Base-by-base conservation (phyloP, 148 eudicot genomes). In the Pharnaceum exiguum region DNA sequence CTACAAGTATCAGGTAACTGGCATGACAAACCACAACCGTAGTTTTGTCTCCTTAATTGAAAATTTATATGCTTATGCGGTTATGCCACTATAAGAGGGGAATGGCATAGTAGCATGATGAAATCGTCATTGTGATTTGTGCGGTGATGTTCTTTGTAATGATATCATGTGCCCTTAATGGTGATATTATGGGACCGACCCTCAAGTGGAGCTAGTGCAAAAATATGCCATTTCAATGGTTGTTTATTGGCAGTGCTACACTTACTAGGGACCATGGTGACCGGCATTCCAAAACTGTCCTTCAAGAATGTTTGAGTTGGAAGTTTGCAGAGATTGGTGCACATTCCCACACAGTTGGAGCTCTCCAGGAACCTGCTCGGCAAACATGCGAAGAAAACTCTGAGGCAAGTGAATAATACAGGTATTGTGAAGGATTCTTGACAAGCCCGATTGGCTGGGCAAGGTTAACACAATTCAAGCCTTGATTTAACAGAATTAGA, bases 231-330 rank as follows among this genome's bases (percentile, higher is more conserved):
- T 26, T 19, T 10, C 13, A 12, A 33, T 28, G 15, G 18, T 49
- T 12, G 19, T 37, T 23, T 9, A 15, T 15, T 2, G 35, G 18
- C 21, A 63, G 16, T 63, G 30, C 23, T 15, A 42, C 8, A 77
- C 95, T 69, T 88, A 93, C 98, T 93, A n/a, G 98, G 98, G 46
- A 83, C 77, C 89, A 88, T 79, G 71, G 65, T 79, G 50, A 88
- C 46, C 4, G 98, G 83, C 73, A 79, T 66, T 50, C 98, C 89
- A 16, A 88, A 61, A 26, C 78, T 58, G 32, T 78, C 77, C 68
- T 82, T 88, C 43, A 93, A 79, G 70, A 85, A 93, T 31, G 66
- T 63, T 63, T 88, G 98, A 56, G 90, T 75, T 10, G 98, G 98
- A 78, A 79, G 77, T 76, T 88, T 93, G 79, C 98, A 93, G 7